Base-by-base conservation (phyloP, 129 eudicot species). In the Gnaphalium uliginosum region DNA sequence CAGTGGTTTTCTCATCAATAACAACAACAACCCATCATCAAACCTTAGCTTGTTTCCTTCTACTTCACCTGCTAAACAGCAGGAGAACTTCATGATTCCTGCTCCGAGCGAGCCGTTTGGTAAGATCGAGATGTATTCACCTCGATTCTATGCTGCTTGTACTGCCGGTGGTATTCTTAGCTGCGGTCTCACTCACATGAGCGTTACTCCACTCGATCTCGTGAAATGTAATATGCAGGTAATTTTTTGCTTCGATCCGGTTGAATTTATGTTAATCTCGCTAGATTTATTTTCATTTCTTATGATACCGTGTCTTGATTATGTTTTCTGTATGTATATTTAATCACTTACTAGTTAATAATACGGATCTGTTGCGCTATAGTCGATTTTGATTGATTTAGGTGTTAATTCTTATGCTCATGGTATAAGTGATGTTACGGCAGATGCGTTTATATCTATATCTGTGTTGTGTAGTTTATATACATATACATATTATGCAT, bases 211-310 rank as follows among this genome's bases (percentile, higher is more conserved):
- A 69, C 98, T 92, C 66, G 98, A 92, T 82, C 94, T 92, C 43
- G 98, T 92, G 83, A 92, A 92, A 73, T 92, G 98, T 81, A 92
- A 92, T 65, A 92, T 92, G 97, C 97, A 92, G 97, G 97, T 87
- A 23, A 4, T 10, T 68, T 1, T 27, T 35, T 6, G 4, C 39
- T 70, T 64, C 75, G 72, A 63, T 74, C 80, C 64, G 72, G 22
- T n/a, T 29, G 57, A 17, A 50, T 56, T 51, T 50, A 1, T 69
- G 0, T 50, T 27, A 2, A 43, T 76, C 6, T 23, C 22, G 14
- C 29, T 43, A 17, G 62, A 2, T 66, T 61, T 11, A 8, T 1
- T 29, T 26, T 30, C 61, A 25, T 66, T 63, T 70, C 8, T 35
- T 73, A 54, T 67, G 33, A 56, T 19, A 22, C 8, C 11, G 25